Evolutionary conservation across 2,329 filamentous ascomycete species (phyloP).

Genomic region (Claviceps spartinae): DNA sequence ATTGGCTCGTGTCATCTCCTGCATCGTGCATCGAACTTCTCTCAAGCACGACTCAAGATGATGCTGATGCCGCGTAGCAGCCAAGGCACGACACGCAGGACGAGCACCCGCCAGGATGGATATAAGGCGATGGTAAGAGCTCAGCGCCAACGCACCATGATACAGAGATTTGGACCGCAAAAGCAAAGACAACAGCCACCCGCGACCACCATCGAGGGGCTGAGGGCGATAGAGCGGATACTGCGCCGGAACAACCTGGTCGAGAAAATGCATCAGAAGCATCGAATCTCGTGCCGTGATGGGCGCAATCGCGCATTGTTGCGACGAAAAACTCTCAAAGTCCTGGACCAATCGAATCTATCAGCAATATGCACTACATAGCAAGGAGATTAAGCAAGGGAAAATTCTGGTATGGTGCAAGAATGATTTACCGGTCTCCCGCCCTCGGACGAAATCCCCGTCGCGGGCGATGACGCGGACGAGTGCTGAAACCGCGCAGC

Average conservation of each 20-base stretch:
- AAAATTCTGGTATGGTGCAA: background rate
- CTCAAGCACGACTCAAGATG: background rate
- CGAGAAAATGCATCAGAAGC: conserved; percentile 15
- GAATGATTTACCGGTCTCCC: background rate
- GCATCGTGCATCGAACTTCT: background rate
- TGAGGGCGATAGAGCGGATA: conserved; percentile 15
- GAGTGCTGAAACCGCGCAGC: background rate
- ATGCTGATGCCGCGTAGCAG: background rate
- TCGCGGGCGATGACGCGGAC: background rate
- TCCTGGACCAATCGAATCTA: background rate
- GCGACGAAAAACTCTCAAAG: background rate
- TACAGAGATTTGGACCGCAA: conserved; percentile 10
- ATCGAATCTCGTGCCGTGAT: conserved; percentile 13
- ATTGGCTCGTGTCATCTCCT: background rate
- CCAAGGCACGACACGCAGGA: background rate
- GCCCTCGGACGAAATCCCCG: background rate
- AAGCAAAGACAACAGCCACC: conserved; percentile 15
- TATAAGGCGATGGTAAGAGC: conserved; percentile 15
- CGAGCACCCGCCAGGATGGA: background rate
- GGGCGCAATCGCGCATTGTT: background rate
- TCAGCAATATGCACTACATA: background rate
- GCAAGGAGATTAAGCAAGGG: background rate
- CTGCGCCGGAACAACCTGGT: conserved; percentile 16
- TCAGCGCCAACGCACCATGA: conserved; percentile 14
- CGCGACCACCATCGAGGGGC: conserved; percentile 13